These are phyloP conservation scores for Colletotrichum kahawae DNA, from an alignment of 2,329 filamentous ascomycete species.

Conservation along the genomic window DNA sequence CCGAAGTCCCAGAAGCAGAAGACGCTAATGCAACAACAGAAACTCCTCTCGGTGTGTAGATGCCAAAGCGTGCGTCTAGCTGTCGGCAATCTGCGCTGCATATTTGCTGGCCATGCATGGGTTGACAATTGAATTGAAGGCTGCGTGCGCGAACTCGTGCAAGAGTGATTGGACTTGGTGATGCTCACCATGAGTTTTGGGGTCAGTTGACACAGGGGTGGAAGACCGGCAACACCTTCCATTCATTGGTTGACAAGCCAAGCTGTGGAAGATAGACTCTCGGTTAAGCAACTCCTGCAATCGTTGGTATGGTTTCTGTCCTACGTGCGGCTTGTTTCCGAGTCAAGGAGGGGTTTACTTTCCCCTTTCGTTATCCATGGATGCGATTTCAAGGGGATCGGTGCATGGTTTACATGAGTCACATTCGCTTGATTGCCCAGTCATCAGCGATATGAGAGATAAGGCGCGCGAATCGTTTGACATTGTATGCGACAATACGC, in stretches of 20 bases:
- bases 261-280: background rate
- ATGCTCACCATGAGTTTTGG: background rate
- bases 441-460: background rate
- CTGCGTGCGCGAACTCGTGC: background rate
- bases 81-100: background rate
- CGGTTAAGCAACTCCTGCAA: background rate
- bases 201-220: background rate
- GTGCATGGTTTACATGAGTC: background rate
- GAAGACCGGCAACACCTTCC: background rate
- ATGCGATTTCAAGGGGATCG: background rate
- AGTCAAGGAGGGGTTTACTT: background rate
- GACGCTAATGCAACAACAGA: background rate
- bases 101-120: background rate
- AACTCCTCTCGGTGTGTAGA: background rate
- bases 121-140: background rate
- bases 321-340: background rate
- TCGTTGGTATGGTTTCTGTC: background rate
- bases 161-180: background rate
- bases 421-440: background rate
- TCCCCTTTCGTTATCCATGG: background rate
- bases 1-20: background rate
- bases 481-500: background rate
- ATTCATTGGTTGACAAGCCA: background rate
- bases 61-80: background rate
- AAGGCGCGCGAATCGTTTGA: background rate